Conservation (phyloP, 768 basidiomycete species). For the Macrolepiota dolichaula region DNA sequence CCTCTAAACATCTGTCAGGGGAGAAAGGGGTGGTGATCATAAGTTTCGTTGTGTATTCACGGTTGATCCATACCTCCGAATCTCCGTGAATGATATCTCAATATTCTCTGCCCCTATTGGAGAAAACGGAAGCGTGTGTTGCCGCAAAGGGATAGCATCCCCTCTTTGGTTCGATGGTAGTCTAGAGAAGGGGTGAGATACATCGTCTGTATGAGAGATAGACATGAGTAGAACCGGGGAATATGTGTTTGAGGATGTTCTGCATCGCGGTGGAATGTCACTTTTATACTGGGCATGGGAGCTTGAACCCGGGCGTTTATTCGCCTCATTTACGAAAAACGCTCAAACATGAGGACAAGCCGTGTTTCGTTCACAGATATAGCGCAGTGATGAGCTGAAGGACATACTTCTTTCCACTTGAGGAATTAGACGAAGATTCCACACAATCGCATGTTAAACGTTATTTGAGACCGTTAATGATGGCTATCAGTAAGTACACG, state of each 20-base stretch:
- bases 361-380: neutral
- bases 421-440: neutral
- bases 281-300: neutral
- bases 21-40: neutral
- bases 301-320: neutral
- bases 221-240: neutral
- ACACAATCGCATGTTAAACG: neutral
- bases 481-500: neutral
- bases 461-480: neutral
- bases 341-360: neutral
- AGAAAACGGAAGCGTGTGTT: neutral
- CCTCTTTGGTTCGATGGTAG: neutral
- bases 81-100: neutral
- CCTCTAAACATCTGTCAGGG: neutral
- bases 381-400: neutral
- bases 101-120: neutral
- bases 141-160: neutral
- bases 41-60: neutral
- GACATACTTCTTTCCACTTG: neutral
- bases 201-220: neutral
- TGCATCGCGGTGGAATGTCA: no score
- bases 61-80: neutral
- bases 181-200: neutral
- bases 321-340: neutral
- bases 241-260: neutral